Evolutionary conservation across 805 yeast species (phyloP).

Genomic region (Saccharomycopsis guyanensis): DNA sequence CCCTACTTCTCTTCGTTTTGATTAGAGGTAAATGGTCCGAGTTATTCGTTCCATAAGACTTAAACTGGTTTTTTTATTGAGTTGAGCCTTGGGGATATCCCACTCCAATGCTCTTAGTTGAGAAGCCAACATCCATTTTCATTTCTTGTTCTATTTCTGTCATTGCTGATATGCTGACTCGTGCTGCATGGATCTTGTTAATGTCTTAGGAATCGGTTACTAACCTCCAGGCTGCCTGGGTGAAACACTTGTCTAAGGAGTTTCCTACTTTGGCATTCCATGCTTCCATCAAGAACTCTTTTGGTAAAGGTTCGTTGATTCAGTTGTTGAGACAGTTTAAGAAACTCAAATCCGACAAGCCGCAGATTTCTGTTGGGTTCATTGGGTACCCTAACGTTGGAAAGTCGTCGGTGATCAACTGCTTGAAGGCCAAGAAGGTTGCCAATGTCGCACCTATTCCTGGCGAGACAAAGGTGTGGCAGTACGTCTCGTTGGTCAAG

Average conservation of each 20-base stretch:
- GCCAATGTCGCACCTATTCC: slow-evolving; percentile 98
- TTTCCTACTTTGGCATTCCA: slow-evolving; percentile 96
- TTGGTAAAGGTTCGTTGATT: slow-evolving; percentile 94
- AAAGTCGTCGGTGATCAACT: slow-evolving; percentile 90
- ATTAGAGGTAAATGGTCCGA: slow-evolving; percentile 27
- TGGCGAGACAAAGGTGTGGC: slow-evolving; percentile 99
- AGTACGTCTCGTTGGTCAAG: slow-evolving; percentile 94
- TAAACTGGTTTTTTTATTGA: slow-evolving; percentile 36
- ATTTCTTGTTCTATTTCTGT: slow-evolving; percentile 11
- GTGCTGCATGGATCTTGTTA: too few species aligned
- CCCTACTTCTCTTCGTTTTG: slow-evolving; percentile 45
- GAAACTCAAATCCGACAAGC: slow-evolving; percentile 81
- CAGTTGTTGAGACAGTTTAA: slow-evolving; percentile 92
- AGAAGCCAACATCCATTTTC: slow-evolving; percentile 18
- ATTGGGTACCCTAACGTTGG: slow-evolving; percentile 99
- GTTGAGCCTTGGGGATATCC: slow-evolving; percentile 35
- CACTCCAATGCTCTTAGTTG: slow-evolving; percentile 18
- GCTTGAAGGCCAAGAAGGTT: slow-evolving; percentile 89
- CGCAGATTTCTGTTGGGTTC: slow-evolving; percentile 94
- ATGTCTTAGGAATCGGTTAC: too few species aligned
- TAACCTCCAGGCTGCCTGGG: slow-evolving; percentile 99
- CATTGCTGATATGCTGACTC: too few species aligned
- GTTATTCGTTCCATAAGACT: slow-evolving; percentile 28
- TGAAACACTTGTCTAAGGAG: slow-evolving; percentile 82
- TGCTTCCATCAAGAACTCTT: slow-evolving; percentile 94